These are phyloP conservation scores for Plasmodium gonderi DNA, from an alignment of 169 alveolate species.

Conservation along the genomic window DNA sequence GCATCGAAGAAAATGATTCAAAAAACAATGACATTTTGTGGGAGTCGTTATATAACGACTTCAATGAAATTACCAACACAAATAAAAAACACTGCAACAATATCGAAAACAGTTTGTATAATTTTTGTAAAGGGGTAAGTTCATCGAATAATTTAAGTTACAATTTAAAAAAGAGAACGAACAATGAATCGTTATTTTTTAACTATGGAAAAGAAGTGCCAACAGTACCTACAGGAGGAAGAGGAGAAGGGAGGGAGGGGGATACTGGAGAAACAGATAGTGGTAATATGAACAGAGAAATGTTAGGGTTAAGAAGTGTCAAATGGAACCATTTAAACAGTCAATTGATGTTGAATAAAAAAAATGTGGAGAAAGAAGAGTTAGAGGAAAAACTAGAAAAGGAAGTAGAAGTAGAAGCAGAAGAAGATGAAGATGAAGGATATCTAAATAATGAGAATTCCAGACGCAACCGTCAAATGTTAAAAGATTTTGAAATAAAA, in stretches of 20 bases:
- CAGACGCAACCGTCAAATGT: background rate
- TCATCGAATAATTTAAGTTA: constrained; percentile 1
- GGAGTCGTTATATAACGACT: constrained; percentile 69
- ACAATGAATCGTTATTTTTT: background rate
- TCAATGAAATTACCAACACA: constrained; percentile 57
- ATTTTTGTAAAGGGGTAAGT: constrained; percentile 62
- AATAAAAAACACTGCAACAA: constrained; percentile 43
- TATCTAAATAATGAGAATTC: too few species aligned
- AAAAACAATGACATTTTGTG: constrained; percentile 29
- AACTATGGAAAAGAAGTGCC: background rate
- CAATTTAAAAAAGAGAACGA: constrained; percentile 3
- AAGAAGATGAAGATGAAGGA: background rate
- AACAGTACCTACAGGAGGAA: background rate
- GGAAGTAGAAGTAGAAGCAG: too few species aligned
- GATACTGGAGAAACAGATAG: too few species aligned
- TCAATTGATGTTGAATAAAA: background rate
- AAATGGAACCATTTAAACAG: background rate
- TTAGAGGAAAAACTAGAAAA: too few species aligned
- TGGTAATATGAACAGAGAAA: background rate
- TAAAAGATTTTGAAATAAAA: background rate
- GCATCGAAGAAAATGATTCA: background rate
- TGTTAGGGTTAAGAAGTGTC: background rate
- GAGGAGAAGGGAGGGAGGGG: background rate
- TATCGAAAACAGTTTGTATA: constrained; percentile 53
- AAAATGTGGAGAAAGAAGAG: background rate